These are phyloP conservation scores for Aspergillus asperescens DNA, from an alignment of 495 filamentous ascomycete species.

Conservation along the genomic window DNA sequence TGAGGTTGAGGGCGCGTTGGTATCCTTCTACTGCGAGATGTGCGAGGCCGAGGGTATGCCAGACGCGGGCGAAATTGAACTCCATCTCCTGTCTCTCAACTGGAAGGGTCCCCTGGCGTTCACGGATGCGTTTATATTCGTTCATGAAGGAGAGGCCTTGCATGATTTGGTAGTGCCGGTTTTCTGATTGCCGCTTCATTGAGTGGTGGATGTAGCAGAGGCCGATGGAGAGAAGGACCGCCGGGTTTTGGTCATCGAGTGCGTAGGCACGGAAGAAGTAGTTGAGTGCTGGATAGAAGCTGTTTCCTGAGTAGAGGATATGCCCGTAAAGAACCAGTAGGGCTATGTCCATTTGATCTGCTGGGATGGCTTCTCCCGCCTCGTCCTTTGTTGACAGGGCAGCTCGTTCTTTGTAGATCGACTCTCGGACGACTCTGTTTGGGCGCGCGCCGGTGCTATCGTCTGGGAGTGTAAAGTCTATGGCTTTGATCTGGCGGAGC, in stretches of 20 bases:
- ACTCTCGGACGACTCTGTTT: slow-evolving; percentile 22
- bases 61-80: slow-evolving; percentile 79
- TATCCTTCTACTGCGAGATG: slow-evolving; percentile 78
- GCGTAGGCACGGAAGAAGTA: slow-evolving; percentile 87
- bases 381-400: slow-evolving; percentile 47
- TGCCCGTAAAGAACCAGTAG: slow-evolving; percentile 85
- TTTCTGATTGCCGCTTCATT: slow-evolving; percentile 82
- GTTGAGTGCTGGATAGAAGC: slow-evolving; percentile 76
- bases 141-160: slow-evolving; percentile 80
- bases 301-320: slow-evolving; percentile 71
- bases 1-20: slow-evolving; percentile 48
- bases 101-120: slow-evolving; percentile 30
- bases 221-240: slow-evolving; percentile 62
- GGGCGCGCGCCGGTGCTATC: slow-evolving; percentile 18
- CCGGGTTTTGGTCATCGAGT: slow-evolving; percentile 67
- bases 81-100: slow-evolving; percentile 73
- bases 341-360: slow-evolving; percentile 59
- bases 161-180: slow-evolving; percentile 76
- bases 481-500: slow-evolving; percentile 81
- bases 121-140: slow-evolving; percentile 62
- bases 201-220: slow-evolving; percentile 79
- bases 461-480: slow-evolving; percentile 59
- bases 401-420: slow-evolving; percentile 43
- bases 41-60: slow-evolving; percentile 71
- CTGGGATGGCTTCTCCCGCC: slow-evolving; percentile 43